These are phyloP conservation scores for Leptographium wingfieldii DNA, from an alignment of 2,329 filamentous ascomycete species.

Conservation along the genomic window DNA sequence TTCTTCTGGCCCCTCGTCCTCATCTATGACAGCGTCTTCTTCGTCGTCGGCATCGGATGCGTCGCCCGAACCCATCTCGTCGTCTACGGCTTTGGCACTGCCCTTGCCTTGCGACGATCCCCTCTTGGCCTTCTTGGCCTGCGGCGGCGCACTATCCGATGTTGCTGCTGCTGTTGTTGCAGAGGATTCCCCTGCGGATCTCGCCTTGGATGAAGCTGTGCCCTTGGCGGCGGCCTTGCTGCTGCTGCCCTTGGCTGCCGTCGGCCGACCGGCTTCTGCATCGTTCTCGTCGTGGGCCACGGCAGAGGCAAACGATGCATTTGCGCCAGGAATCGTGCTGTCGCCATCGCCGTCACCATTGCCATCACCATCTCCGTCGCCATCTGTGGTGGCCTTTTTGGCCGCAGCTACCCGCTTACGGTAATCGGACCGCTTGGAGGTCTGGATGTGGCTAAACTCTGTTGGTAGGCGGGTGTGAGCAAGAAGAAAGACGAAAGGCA, in stretches of 20 bases:
- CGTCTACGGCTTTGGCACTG: too few relatives aligned
- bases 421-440: constrained; percentile 62
- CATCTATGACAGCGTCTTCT: constrained; percentile 21
- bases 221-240: constrained; percentile 5
- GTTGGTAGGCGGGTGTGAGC: background rate
- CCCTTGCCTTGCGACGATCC: constrained; percentile 16
- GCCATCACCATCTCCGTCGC: constrained; percentile 15
- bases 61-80: constrained; percentile 22
- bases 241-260: constrained; percentile 4
- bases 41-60: constrained; percentile 22
- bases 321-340: background rate
- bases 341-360: constrained; percentile 11
- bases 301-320: background rate
- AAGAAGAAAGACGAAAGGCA: background rate
- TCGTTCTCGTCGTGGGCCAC: background rate
- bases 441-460: constrained; percentile 64
- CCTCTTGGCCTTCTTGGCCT: constrained; percentile 24
- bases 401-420: constrained; percentile 56
- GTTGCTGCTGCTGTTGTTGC: background rate
- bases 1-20: constrained; percentile 19
- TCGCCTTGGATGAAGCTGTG: constrained; percentile 6
- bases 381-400: constrained; percentile 30
- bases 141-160: constrained; percentile 14
- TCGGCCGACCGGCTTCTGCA: constrained; percentile 10
- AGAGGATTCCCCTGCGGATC: background rate